Base-by-base conservation (phyloP, 768 basidiomycete genomes). In the Dictyophora rubrovolvata region DNA sequence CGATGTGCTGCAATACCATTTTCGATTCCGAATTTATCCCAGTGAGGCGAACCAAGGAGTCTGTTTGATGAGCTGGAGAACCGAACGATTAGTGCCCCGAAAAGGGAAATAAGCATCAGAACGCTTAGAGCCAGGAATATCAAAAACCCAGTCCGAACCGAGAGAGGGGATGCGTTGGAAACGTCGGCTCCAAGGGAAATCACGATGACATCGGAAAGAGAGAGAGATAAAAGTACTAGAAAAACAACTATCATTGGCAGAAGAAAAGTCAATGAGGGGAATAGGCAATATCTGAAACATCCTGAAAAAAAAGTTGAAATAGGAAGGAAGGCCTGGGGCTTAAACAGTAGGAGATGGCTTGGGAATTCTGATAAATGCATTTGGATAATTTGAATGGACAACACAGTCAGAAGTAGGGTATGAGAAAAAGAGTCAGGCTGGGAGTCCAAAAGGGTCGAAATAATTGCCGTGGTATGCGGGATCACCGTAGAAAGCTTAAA, bases 301-400 rank as follows among this genome's bases (percentile, higher is more conserved):
- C 21, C 50, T 20, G 18, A 18, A 42, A 34, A 59, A 23, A 59
- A 47, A 9, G 49, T 22, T 16, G 48, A 23, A 35, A 35, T 17
- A 20, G 57, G 57, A n/a, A 59, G 57, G n/a, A 33, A 51, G 16
- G 18, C 28, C 18, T 35, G n/a, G 20, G 57, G 57, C 23, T 59
- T 51, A 14, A 59, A 51, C 9, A 59, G 57, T 11, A 59, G 35
- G 9, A 50, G 50, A n/a, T 34, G 49, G 4, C 48, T 33, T 17
- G 57, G 57, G 12, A 23, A 51, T 17, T 6, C 37, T 8, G 57
- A 48, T 20, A 35, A 51, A 34, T 59, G 48, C 18, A 54, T 14
- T 11, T 37, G n/a, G 34, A 59, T 35, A 35, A 59, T 59, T 18
- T 59, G 57, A n/a, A 59, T n/a, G 36, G 48, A 59, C 11, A 59